A percentile compares a stretch with the other conserved stretches of the same genome.
These are phyloP conservation scores for Leccinum huronense DNA, from an alignment of 1,284 basidiomycete species.

Conservation along the genomic window DNA sequence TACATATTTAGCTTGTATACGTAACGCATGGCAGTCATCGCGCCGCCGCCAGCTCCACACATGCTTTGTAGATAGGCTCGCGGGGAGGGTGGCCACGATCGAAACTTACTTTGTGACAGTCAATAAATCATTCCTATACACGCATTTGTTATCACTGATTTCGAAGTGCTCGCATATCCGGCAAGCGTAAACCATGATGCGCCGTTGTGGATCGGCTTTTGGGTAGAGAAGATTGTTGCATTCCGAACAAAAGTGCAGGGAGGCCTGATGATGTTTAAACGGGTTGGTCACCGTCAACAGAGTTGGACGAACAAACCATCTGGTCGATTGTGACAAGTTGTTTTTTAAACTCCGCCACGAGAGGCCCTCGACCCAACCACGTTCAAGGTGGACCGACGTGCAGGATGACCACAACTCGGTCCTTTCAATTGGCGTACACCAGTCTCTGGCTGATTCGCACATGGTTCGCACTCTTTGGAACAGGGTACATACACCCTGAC, in stretches of 20 bases:
- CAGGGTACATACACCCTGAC: conserved; percentile 44
- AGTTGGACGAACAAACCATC: conserved; percentile 29
- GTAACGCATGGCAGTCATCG: neutral
- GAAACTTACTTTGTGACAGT: conserved; percentile 85
- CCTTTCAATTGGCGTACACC: conserved; percentile 23
- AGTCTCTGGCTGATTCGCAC: conserved; percentile 34
- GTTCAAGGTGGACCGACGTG: neutral
- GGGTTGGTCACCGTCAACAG: conserved; percentile 1
- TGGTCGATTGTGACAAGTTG: conserved; percentile 11
- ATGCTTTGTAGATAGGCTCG: neutral
- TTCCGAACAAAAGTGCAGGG: conserved; percentile 85
- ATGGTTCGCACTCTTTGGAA: conserved; percentile 36
- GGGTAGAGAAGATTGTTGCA: conserved; percentile 96
- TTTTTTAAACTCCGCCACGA: conserved; percentile 31
- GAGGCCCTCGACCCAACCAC: neutral
- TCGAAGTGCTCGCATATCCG: conserved; percentile 91
- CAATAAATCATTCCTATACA: conserved; percentile 92
- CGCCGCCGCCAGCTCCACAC: conserved; percentile 14
- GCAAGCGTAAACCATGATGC: conserved; percentile 90
- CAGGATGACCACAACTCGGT: conserved; percentile 12
- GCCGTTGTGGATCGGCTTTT: conserved; percentile 83
- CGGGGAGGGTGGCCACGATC: neutral
- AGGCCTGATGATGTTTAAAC: conserved; percentile 47
- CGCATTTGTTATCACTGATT: conserved; percentile 82
- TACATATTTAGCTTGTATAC: conserved; percentile 4